Evolutionary conservation across 139 green algal species (phyloP).

Genomic region (Picochlorum sp.): DNA sequence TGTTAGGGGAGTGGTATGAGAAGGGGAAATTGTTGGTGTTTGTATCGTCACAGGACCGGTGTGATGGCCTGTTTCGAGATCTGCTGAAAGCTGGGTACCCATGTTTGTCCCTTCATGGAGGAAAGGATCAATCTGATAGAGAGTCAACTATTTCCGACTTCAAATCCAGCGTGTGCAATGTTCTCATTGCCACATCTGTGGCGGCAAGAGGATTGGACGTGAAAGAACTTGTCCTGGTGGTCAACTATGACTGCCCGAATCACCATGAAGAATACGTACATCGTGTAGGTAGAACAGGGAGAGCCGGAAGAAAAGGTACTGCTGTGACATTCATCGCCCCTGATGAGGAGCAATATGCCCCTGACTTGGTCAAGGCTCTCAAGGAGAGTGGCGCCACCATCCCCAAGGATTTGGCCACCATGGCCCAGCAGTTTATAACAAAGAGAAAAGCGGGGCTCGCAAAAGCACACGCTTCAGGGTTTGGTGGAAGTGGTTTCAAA

Average conservation of each 20-base stretch:
- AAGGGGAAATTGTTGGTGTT: constrained; percentile 81
- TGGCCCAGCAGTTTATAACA: constrained; percentile 66
- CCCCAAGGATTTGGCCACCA: constrained; percentile 53
- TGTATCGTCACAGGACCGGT: constrained; percentile 84
- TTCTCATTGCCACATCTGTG: constrained; percentile 81
- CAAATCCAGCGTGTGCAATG: constrained; percentile 86
- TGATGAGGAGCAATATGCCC: constrained; percentile 85
- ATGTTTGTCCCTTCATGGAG: constrained; percentile 90
- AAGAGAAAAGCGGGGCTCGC: constrained; percentile 74
- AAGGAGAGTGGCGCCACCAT: constrained; percentile 64
- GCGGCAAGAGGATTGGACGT: constrained; percentile 94
- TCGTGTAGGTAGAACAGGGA: constrained; percentile 79
- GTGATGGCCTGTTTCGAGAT: constrained; percentile 87
- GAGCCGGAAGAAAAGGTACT: constrained; percentile 32
- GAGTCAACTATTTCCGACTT: constrained; percentile 95
- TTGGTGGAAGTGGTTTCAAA: constrained; percentile 91
- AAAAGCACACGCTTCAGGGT: constrained; percentile 71
- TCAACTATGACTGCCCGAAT: constrained; percentile 97
- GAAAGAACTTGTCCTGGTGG: constrained; percentile 81
- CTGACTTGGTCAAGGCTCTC: constrained; percentile 92
- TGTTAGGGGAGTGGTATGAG: constrained; percentile 84
- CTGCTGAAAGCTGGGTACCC: constrained; percentile 80
- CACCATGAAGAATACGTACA: constrained; percentile 99
- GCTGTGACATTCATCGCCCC: constrained; percentile 91
- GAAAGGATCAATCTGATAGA: constrained; percentile 94